phyloP scores from a whole-genome alignment of 352 stramenopile species.

The Blastocystis sp. region DNA sequence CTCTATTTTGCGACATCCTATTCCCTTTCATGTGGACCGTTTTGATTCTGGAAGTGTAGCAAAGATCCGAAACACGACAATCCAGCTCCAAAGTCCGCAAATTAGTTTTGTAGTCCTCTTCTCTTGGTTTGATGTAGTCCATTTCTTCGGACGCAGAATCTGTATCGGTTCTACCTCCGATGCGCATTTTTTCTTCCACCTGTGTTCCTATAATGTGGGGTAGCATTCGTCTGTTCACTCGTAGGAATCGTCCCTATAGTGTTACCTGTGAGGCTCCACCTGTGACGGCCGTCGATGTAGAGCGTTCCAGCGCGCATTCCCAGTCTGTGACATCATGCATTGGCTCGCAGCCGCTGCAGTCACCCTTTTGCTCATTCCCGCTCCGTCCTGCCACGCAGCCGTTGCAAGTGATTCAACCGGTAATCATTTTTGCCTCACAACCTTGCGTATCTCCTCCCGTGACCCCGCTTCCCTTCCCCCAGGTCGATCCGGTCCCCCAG shows the following conservation, averaged over 20 bases:
- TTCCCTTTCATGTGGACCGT: not conserved
- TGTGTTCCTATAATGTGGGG: not conserved
- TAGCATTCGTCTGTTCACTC: not conserved
- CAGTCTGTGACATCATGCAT: not conserved
- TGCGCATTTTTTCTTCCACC: not conserved
- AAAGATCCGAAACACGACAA: not conserved
- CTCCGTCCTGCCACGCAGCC: not conserved
- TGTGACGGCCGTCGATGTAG: not conserved
- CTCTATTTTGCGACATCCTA: not conserved
- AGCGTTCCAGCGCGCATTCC: not conserved
- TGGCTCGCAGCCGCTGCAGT: not conserved
- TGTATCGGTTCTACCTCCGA: not conserved
- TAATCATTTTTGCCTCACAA: not conserved
- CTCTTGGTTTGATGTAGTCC: not conserved
- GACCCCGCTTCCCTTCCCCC: not conserved
- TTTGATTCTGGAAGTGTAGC: not conserved
- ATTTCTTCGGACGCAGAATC: not conserved
- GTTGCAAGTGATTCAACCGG: slow-evolving; percentile 37
- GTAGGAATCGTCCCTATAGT: not conserved
- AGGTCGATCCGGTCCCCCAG: not conserved
- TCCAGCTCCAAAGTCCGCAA: not conserved
- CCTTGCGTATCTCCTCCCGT: not conserved
- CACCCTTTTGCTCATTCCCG: not conserved
- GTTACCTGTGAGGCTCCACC: not conserved
- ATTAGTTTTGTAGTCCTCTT: not conserved